Evolutionary conservation across 805 yeast species (phyloP), one percentile per base, ranked within the genome.

Genomic region (Candida tallmaniae): DNA sequence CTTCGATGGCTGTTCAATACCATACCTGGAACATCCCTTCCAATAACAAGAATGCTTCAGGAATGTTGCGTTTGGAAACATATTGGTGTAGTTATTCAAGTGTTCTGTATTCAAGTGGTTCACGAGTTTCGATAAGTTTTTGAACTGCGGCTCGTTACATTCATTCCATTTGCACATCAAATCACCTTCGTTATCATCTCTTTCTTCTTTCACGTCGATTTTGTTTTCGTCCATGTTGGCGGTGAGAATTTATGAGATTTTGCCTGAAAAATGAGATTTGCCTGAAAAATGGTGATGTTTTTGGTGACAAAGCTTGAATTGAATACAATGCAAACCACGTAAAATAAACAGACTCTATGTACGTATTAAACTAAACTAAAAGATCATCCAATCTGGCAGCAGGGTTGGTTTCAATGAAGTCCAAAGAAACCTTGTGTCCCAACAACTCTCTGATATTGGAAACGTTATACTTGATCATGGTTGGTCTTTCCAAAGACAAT

Each of bases 401-500:
- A 29, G 98, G 96, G 58, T 93, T 94, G 39, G 78, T 79, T 68
- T 93, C 97, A 50, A 93, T 84, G 63, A 93, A 90, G 57, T 87
- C 96, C 48, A 93, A 73, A 44, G 87, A 78, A 31, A 93, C 97
- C 71, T 94, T 93, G 65, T 93, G 98, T 41, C 99, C 99, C 56
- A 93, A 73, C 53, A 93, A 70, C 63, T 93, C 98, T 73, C 99
- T 82, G 53, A 93, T 93, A 62, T 93, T 93, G 47, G 87, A 81
- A 39, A 93, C 96, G 40, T 83, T 95, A 58, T 93, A 93, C 67
- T 90, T 93, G 62, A 93, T 93, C 99, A 93, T 93, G 21, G 99
- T 93, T 45, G 99, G 99, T 69, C 99, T 82, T 67, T 93, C 99
- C 58, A 93, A 74, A 16, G 95, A 83, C 51, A 93, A 73, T 54